Base-by-base conservation (phyloP, 352 stramenopile genomes). In the Aphanomyces astaci region DNA sequence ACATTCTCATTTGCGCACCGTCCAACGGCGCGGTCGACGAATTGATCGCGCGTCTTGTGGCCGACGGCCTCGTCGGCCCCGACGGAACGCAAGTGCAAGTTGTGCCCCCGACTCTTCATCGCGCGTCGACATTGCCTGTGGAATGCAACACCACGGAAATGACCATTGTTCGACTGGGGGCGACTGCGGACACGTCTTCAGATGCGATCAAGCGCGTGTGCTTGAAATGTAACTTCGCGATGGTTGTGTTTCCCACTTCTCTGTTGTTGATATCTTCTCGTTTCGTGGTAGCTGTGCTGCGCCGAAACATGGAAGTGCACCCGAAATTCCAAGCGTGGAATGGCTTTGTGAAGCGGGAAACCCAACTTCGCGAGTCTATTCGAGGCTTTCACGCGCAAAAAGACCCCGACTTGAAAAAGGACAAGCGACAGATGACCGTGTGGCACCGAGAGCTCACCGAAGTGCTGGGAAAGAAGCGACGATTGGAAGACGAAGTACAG, bases 21-120 rank as follows among this genome's bases (percentile, higher is more conserved):
- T 97, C 90, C 11, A 97, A 97, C 71, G 89, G 89, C 36, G 90
- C 90, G 22, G 87, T 97, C 0, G 92, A 97, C 62, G 88, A 96
- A 59, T 46, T 97, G 25, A 84, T 96, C n/a, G 54, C 93, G 30
- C 82, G 89, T 51, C 90, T 96, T 31, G 82, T 95, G 30, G 88
- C 77, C 0, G 79, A 97, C 46, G 88, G 88, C 5, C 72, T 97
- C 0, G 76, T 92, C 63, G 87, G 90, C 60, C 79, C 67, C 30
- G 63, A 56, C 0, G 85, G 86, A 0, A 77, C 80, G 1, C 46
- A 81, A 4, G 74, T 72, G 0, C 83, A 80, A 70, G 81, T 94
- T 1, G 79, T 76, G 45, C 79, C 85, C 0, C 87, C 87, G 25
- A 90, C 81, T 71, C 74, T 93, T 7, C 82, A 92, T 56, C 75